A percentile compares a stretch with the other conserved stretches of the same genome.
phyloP scores from a whole-genome alignment of 176 grass and related monocot genomes.

The Secale cereale region DNA sequence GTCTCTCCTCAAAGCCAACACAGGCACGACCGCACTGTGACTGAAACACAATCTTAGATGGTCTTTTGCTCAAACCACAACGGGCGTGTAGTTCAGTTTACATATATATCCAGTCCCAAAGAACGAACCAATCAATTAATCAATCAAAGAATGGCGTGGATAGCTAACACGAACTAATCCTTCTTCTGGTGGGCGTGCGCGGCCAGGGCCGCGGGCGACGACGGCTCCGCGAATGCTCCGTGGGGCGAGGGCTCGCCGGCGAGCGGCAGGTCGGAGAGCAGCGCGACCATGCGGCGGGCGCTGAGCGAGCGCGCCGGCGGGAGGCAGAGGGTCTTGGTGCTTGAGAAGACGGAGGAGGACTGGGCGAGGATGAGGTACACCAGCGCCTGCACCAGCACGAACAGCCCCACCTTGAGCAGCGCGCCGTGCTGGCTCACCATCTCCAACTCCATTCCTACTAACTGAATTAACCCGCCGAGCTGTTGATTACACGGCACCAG shows the following conservation, averaged over 20 bases:
- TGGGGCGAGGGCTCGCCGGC: conserved; percentile 48
- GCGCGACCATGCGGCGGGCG: conserved; percentile 45
- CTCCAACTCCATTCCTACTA: not conserved
- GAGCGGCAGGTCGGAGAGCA: conserved; percentile 46
- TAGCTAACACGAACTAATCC: not conserved
- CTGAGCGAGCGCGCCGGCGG: conserved; percentile 20
- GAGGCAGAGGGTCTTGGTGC: conserved; percentile 27
- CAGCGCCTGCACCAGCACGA: conserved; percentile 67
- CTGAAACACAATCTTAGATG: no score
- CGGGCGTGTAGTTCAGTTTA: no score
- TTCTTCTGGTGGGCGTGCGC: not conserved
- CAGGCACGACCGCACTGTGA: no score
- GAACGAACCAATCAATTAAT: no score
- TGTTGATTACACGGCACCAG: not conserved
- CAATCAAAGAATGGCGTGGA: not conserved
- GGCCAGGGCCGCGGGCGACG: not conserved
- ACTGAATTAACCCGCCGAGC: not conserved
- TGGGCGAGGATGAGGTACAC: conserved; percentile 73
- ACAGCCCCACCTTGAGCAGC: conserved; percentile 54
- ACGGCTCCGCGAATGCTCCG: not conserved
- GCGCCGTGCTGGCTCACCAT: conserved; percentile 9
- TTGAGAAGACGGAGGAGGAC: conserved; percentile 67
- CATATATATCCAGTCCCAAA: no score
- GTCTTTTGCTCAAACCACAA: no score
- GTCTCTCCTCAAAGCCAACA: no score